Evolutionary conservation across 768 basidiomycete species (phyloP).

Genomic region (Ramaria sp.): DNA sequence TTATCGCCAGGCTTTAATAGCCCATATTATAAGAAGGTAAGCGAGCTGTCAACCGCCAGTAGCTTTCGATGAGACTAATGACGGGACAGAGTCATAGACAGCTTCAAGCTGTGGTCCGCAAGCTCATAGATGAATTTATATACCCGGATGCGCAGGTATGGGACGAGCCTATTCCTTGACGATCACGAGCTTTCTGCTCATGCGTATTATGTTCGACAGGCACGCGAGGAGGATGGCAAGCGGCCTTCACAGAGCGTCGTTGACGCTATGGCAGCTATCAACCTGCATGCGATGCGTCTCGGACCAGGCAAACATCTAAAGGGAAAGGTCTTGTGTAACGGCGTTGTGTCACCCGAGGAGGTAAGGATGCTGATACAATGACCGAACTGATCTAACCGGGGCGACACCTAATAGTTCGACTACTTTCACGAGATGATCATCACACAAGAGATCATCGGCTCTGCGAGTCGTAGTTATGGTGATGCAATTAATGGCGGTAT

Average conservation of each 20-base stretch:
- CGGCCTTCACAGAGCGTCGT: constrained; percentile 66
- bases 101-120: constrained; percentile 49
- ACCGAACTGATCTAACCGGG: constrained; percentile 3
- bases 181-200: not conserved
- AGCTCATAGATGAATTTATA: constrained; percentile 62
- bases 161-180: not conserved
- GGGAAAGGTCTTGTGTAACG: constrained; percentile 66
- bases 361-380: constrained; percentile 23
- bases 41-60: constrained; percentile 11
- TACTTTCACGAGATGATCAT: constrained; percentile 85
- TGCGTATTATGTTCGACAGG: constrained; percentile 1
- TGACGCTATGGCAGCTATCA: constrained; percentile 71
- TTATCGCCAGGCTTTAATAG: constrained; percentile 55
- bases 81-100: constrained; percentile 42
- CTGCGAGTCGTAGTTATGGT: constrained; percentile 65
- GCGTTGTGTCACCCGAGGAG: constrained; percentile 66
- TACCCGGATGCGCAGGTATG: constrained; percentile 28
- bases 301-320: constrained; percentile 85
- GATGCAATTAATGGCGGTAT: constrained; percentile 70
- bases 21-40: constrained; percentile 67
- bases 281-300: constrained; percentile 83
- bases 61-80: not conserved
- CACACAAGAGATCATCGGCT: constrained; percentile 66
- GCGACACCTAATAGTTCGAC: constrained; percentile 43
- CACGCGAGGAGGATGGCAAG: constrained; percentile 83